Conservation (phyloP, 805 yeast species). For the Yamadazyma philogaea region DNA sequence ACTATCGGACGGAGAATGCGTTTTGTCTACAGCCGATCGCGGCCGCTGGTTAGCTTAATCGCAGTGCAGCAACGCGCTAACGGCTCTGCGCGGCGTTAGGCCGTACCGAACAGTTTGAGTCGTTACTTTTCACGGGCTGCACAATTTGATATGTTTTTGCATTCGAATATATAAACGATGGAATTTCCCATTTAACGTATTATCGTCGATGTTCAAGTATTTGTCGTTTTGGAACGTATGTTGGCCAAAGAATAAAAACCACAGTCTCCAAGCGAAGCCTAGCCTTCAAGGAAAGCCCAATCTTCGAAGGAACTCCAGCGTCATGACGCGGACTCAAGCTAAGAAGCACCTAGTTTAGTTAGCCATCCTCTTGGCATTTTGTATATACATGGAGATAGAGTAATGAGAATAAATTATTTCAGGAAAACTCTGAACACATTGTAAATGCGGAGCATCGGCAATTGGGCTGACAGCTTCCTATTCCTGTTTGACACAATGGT, state of each 20-base stretch:
- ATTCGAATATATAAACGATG: neutral
- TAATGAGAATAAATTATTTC: no score
- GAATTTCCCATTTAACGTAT: neutral
- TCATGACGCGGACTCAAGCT: slow-evolving; percentile 7
- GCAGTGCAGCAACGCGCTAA: no score
- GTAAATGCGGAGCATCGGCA: no score
- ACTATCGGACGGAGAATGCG: no score
- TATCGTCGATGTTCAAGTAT: slow-evolving; percentile 1
- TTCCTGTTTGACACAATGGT: no score
- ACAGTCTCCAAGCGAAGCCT: neutral
- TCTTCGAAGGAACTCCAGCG: neutral
- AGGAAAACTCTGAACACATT: no score
- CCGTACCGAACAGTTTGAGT: no score
- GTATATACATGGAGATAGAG: neutral
- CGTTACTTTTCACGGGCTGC: neutral
- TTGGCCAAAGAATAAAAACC: neutral
- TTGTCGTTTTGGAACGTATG: neutral
- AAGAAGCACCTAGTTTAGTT: slow-evolving; percentile 1
- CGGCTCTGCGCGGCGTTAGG: no score
- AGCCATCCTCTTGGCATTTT: neutral
- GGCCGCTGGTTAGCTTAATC: no score
- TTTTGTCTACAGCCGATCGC: no score
- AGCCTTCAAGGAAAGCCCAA: no score
- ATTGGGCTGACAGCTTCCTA: no score
- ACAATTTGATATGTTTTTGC: neutral